Conservation (phyloP, 257 asterid genomes). For the Forsythia suspensa region DNA sequence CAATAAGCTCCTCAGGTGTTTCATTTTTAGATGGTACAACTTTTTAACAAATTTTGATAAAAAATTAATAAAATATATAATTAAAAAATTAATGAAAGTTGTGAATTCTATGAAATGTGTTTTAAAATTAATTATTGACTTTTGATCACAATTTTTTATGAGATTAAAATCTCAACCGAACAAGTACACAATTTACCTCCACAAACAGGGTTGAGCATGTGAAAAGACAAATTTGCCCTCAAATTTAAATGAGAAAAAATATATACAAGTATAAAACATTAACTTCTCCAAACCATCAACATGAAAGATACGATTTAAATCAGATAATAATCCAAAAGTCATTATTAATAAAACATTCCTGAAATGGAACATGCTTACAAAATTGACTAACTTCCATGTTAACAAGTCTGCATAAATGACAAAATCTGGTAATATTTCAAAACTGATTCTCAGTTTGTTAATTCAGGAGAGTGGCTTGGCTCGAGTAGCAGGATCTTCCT, state of each 20-base stretch:
- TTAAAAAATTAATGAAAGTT: too few species aligned
- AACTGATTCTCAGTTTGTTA: not conserved
- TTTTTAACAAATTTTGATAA: too few species aligned
- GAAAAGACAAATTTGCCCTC: not conserved
- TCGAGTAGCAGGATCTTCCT: constrained; percentile 77
- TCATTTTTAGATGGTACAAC: not conserved
- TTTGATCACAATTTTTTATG: too few species aligned
- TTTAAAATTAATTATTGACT: too few species aligned
- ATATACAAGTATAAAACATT: not conserved
- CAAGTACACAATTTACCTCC: too few species aligned
- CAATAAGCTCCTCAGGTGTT: not conserved
- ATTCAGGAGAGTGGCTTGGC: constrained; percentile 61
- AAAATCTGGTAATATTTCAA: not conserved
- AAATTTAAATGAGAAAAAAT: too few species aligned
- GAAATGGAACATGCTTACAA: not conserved
- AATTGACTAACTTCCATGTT: constrained; percentile 3
- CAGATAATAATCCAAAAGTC: not conserved
- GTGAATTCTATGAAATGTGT: too few species aligned
- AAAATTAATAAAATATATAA: too few species aligned
- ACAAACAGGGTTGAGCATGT: not conserved
- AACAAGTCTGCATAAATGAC: not conserved
- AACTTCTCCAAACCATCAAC: not conserved
- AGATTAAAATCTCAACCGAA: too few species aligned
- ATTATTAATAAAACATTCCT: not conserved
- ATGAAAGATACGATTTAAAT: not conserved